These are phyloP conservation scores for Casuarina equisetifolia DNA, from an alignment of 306 rosid species.

Conservation along the genomic window DNA sequence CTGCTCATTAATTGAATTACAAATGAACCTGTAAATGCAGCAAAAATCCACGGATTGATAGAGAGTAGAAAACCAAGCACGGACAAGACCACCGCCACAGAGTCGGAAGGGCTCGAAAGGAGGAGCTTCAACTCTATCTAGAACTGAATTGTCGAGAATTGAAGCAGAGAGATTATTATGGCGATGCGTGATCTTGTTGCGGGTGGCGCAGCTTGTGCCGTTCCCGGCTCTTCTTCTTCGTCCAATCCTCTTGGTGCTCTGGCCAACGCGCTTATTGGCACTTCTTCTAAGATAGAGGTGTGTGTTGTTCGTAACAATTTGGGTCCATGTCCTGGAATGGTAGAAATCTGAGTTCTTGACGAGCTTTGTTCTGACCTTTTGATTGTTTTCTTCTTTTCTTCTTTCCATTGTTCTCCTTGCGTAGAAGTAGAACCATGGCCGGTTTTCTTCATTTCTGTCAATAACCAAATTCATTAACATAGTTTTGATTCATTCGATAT, in stretches of 20 bases:
- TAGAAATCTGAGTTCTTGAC: background rate
- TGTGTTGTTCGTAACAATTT: background rate
- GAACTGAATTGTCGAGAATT: background rate
- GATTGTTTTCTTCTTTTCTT: background rate
- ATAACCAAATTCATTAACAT: background rate
- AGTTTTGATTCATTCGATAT: constrained; percentile 2
- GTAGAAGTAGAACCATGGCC: background rate
- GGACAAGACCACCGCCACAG: background rate
- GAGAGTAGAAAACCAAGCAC: background rate
- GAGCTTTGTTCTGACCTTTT: background rate
- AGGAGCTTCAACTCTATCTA: background rate
- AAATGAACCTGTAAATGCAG: background rate
- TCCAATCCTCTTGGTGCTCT: constrained; percentile 85
- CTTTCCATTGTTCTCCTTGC: background rate
- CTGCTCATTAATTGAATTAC: background rate
- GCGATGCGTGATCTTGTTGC: constrained; percentile 92
- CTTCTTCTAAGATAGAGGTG: constrained; percentile 85
- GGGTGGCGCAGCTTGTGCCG: constrained; percentile 85
- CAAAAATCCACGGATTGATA: background rate
- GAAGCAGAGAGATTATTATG: constrained; percentile 31
- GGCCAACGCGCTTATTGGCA: constrained; percentile 75
- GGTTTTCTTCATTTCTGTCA: background rate
- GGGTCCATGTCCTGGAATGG: background rate
- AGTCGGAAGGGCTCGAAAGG: background rate
- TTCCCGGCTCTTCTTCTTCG: constrained; percentile 70